phyloP scores from a whole-genome alignment of 208 protist species.

The Strigomonas culicis region DNA sequence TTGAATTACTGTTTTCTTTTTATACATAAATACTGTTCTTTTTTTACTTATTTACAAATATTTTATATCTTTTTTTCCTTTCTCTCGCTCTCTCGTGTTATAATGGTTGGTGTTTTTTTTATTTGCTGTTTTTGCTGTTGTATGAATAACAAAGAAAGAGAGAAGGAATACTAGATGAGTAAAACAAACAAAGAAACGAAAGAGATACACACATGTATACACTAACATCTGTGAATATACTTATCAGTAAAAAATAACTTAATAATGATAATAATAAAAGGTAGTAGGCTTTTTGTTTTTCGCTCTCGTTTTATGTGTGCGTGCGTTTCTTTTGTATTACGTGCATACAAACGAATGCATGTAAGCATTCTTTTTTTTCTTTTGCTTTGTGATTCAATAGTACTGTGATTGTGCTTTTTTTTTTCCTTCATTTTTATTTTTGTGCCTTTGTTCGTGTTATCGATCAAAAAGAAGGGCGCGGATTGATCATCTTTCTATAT shows the following conservation, averaged over 20 bases:
- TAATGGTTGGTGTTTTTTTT: conserved; percentile 14
- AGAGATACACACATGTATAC: neutral
- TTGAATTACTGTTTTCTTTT: conserved; percentile 9
- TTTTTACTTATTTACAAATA: conserved; percentile 10
- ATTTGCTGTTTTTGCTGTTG: conserved; percentile 8
- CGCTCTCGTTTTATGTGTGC: neutral
- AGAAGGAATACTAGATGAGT: neutral
- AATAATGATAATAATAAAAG: too few relatives aligned
- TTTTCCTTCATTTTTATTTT: conserved; percentile 4
- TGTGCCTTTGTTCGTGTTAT: neutral
- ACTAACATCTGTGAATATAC: neutral
- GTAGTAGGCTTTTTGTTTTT: neutral
- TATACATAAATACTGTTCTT: conserved; percentile 3
- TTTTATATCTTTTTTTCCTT: conserved; percentile 8
- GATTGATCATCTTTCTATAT: too few relatives aligned
- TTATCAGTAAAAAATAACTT: too few relatives aligned
- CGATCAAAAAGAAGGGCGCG: too few relatives aligned
- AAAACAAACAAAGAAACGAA: too few relatives aligned
- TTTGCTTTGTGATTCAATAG: neutral
- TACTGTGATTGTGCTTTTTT: conserved; percentile 3
- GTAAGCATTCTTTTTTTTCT: neutral
- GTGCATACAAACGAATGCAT: neutral
- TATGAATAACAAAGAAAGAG: neutral
- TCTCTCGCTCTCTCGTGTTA: conserved; percentile 1
- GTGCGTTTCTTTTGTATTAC: conserved; percentile 4